Evolutionary conservation across 169 alveolate genomes (phyloP).

Genomic region (Cryptosporidium xiaoi): DNA sequence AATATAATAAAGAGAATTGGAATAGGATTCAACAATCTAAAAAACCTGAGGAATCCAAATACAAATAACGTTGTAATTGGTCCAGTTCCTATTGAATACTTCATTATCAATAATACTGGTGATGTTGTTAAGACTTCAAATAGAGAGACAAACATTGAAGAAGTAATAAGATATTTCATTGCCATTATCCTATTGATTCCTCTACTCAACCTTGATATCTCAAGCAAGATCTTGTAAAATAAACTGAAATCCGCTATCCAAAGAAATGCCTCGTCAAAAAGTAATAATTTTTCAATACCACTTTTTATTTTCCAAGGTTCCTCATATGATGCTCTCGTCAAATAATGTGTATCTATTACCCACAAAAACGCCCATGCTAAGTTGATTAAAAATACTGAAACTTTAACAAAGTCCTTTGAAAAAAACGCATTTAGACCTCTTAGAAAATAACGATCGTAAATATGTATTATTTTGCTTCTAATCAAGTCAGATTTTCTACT

Average conservation of each 20-base stretch:
- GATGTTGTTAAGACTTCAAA: conserved; percentile 66
- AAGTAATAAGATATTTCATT: conserved; percentile 29
- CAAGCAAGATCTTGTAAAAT: conserved; percentile 30
- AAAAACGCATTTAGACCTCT: conserved; percentile 66
- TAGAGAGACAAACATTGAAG: conserved; percentile 50
- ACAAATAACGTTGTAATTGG: conserved; percentile 56
- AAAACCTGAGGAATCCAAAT: conserved; percentile 54
- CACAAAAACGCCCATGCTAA: conserved; percentile 58
- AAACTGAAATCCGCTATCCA: conserved; percentile 69
- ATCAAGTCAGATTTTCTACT: not conserved
- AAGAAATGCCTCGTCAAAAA: conserved; percentile 55
- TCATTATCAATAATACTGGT: conserved; percentile 26
- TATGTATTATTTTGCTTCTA: conserved; percentile 29
- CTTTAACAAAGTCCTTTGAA: conserved; percentile 43
- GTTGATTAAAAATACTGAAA: conserved; percentile 28
- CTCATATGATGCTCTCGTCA: conserved; percentile 7
- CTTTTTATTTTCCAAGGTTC: conserved; percentile 53
- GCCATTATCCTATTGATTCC: conserved; percentile 47
- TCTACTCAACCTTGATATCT: conserved; percentile 22
- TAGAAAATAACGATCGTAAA: conserved; percentile 49
- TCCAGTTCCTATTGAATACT: conserved; percentile 39
- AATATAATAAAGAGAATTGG: conserved; percentile 32
- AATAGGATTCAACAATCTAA: conserved; percentile 33
- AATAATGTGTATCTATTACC: conserved; percentile 32
- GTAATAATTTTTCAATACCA: conserved; percentile 9